These are phyloP conservation scores for Hypoxylon lienhwacheense DNA, from an alignment of 495 filamentous ascomycete genomes.

Conservation along the genomic window DNA sequence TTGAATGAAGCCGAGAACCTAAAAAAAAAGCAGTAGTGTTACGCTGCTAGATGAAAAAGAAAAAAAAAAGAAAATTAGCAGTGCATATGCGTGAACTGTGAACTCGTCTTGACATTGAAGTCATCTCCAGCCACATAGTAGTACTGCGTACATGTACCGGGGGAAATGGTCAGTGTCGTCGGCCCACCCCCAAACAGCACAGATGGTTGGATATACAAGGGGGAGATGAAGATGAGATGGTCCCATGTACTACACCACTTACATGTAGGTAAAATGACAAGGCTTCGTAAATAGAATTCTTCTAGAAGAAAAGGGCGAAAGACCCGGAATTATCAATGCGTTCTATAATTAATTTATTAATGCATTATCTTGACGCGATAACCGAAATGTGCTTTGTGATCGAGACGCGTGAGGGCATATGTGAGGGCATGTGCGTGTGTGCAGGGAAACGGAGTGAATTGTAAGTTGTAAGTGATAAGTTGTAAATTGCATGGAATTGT, in stretches of 20 bases:
- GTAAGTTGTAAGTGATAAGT: no score
- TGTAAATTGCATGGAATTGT: no score
- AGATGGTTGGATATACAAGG: no score
- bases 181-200: conserved; percentile 21
- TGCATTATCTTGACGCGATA: no score
- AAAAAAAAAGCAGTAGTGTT: conserved; percentile 4
- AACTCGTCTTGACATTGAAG: conserved; percentile 3
- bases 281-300: conserved; percentile 23
- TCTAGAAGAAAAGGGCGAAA: conserved; percentile 29
- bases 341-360: conserved; percentile 2
- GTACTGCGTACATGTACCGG: conserved; percentile 16
- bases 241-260: no score
- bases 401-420: background rate
- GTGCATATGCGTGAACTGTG: conserved; percentile 2
- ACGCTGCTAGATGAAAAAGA: background rate
- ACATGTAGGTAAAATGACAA: conserved; percentile 15
- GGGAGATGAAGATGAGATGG: no score
- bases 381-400: background rate
- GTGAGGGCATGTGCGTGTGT: background rate
- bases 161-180: conserved; percentile 34
- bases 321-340: conserved; percentile 21
- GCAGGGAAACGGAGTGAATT: no score
- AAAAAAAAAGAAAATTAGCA: background rate
- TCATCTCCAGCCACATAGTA: conserved; percentile 13
- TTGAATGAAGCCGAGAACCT: conserved; percentile 11